Evolutionary conservation across 2,329 filamentous ascomycete species (phyloP).

Genomic region (Colletotrichum coccodes): DNA sequence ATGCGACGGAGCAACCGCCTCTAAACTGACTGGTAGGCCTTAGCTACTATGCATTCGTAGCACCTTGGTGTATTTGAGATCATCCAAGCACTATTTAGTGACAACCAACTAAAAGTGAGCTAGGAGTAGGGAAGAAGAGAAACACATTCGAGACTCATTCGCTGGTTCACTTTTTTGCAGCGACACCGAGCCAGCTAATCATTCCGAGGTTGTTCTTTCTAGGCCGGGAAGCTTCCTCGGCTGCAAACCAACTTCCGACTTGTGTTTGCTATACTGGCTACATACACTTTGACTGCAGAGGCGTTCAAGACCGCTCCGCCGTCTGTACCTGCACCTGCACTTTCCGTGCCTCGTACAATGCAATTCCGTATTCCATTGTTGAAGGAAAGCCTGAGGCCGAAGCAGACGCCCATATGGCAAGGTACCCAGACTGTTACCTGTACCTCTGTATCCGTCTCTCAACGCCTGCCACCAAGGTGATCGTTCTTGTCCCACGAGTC

Average conservation of each 20-base stretch:
- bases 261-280: slow-evolving; percentile 1
- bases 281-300: background rate
- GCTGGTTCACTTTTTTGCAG: background rate
- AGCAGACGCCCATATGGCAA: background rate
- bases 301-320: background rate
- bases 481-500: background rate
- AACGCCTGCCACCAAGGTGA: background rate
- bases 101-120: background rate
- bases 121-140: background rate
- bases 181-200: background rate
- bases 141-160: background rate
- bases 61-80: background rate
- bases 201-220: background rate
- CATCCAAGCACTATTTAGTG: background rate
- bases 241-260: slow-evolving; percentile 4
- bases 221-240: background rate
- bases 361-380: background rate
- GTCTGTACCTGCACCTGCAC: background rate
- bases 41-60: background rate
- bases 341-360: background rate
- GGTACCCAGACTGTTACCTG: background rate
- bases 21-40: background rate
- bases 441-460: background rate
- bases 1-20: background rate
- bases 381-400: background rate